Conservation (phyloP, 345 rosid species). For the Heritiera littoralis region DNA sequence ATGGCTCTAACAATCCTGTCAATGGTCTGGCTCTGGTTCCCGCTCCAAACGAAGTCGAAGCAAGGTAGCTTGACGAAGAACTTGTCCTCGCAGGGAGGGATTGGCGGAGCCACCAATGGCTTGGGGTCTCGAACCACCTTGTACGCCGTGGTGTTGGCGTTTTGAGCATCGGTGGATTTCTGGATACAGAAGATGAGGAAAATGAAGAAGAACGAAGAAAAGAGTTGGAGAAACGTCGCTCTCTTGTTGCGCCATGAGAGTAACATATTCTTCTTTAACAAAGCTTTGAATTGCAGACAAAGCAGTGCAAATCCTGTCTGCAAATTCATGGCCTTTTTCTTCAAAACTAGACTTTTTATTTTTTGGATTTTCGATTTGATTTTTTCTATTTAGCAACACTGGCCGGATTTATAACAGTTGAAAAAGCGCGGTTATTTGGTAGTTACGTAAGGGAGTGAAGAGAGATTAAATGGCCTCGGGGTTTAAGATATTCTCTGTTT, state of each 20-base stretch:
- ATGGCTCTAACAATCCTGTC: slow-evolving; percentile 48
- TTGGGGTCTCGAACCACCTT: slow-evolving; percentile 49
- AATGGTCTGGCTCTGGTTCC: slow-evolving; percentile 44
- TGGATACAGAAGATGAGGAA: slow-evolving; percentile 77
- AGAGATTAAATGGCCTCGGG: not conserved
- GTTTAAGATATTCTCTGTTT: not conserved
- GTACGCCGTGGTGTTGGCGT: slow-evolving; percentile 45
- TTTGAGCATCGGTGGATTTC: slow-evolving; percentile 46
- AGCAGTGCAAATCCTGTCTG: slow-evolving; percentile 53
- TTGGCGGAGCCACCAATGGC: slow-evolving; percentile 53
- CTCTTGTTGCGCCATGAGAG: slow-evolving; percentile 90
- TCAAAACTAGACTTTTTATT: not conserved
- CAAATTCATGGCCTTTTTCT: slow-evolving; percentile 36
- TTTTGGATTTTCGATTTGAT: too few relatives aligned
- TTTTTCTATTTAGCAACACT: not conserved
- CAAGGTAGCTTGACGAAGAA: slow-evolving; percentile 60
- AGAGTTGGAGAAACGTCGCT: slow-evolving; percentile 77
- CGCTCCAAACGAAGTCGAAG: slow-evolving; percentile 88
- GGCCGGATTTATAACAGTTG: not conserved
- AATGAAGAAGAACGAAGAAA: slow-evolving; percentile 87
- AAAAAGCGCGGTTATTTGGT: slow-evolving; percentile 3
- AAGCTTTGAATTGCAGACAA: slow-evolving; percentile 61
- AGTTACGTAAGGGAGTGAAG: not conserved
- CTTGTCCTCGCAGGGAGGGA: slow-evolving; percentile 84
- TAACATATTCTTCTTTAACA: slow-evolving; percentile 69